Percentiles rank a stretch among this genome's conserved stretches.
Conservation (phyloP, 2,329 filamentous ascomycete species). For the Balansia obtecta region DNA sequence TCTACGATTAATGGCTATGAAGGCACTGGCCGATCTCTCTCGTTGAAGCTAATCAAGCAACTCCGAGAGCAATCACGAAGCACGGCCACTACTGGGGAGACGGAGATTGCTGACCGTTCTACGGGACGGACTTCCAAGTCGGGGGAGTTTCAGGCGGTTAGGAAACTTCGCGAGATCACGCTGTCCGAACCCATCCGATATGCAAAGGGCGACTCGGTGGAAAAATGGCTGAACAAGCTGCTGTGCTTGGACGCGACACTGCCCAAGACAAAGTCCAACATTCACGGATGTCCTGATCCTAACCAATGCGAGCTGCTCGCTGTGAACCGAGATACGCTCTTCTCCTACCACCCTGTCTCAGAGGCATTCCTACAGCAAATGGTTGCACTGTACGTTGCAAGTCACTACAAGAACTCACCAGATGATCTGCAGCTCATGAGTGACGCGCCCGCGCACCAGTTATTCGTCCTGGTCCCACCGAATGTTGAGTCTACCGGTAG, state of each 20-base stretch:
- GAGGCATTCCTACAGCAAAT: slow-evolving; percentile 97
- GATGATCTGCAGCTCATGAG: slow-evolving; percentile 99
- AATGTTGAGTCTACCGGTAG: slow-evolving; percentile 64
- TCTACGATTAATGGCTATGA: slow-evolving; percentile 99
- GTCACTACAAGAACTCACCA: slow-evolving; percentile 95
- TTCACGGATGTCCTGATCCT: slow-evolving; percentile 77
- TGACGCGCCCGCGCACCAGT: slow-evolving; percentile 89
- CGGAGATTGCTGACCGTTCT: slow-evolving; percentile 62
- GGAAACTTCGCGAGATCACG: slow-evolving; percentile 82
- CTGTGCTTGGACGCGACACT: slow-evolving; percentile 89
- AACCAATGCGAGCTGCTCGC: slow-evolving; percentile 82
- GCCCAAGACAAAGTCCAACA: slow-evolving; percentile 59
- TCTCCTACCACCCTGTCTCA: slow-evolving; percentile 94
- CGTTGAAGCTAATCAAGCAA: slow-evolving; percentile 93
- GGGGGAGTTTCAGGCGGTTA: slow-evolving; percentile 50
- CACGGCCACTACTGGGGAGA: slow-evolving; percentile 40
- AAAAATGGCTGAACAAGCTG: slow-evolving; percentile 91
- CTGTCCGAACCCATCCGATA: slow-evolving; percentile 92
- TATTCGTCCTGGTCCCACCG: slow-evolving; percentile 87
- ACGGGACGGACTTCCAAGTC: slow-evolving; percentile 63
- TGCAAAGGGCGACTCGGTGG: slow-evolving; percentile 76
- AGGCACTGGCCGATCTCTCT: slow-evolving; percentile 87
- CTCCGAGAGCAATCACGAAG: slow-evolving; percentile 82
- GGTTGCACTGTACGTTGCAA: slow-evolving; percentile 94
- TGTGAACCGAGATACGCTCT: slow-evolving; percentile 93